Evolutionary conservation across 2,329 filamentous ascomycete genomes (phyloP).

Genomic region (Parasarocladium wereldwijsianum): DNA sequence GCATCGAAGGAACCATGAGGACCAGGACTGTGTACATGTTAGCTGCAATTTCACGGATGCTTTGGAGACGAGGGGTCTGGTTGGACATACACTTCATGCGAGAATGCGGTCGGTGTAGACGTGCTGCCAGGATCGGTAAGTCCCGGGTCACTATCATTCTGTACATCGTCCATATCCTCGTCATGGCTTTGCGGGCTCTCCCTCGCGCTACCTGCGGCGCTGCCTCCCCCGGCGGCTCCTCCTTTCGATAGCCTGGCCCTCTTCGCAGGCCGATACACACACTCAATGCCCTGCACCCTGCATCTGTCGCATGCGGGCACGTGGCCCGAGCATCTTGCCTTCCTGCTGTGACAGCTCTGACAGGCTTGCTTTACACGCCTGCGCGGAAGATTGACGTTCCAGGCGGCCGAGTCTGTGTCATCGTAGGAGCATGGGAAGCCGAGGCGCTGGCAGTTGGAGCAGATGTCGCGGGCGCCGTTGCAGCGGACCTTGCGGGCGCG

Average conservation of each 20-base stretch:
- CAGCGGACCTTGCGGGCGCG: constrained; percentile 43
- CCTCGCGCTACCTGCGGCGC: constrained; percentile 6
- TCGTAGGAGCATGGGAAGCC: constrained; percentile 44
- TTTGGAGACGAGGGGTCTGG: too few species aligned
- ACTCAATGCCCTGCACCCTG: constrained; percentile 37
- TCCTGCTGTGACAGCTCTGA: constrained; percentile 41
- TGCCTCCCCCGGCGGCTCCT: constrained; percentile 10
- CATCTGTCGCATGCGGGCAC: constrained; percentile 36
- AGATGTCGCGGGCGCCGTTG: constrained; percentile 36
- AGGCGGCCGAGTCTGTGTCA: constrained; percentile 21
- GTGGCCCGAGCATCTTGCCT: constrained; percentile 43
- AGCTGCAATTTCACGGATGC: constrained; percentile 7
- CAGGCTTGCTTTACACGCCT: constrained; percentile 42
- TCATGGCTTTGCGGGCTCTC: constrained; percentile 20
- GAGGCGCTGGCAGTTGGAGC: constrained; percentile 43
- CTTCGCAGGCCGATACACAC: constrained; percentile 37
- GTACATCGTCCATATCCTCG: constrained; percentile 18
- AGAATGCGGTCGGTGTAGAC: constrained; percentile 18
- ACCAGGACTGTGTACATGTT: constrained; percentile 13
- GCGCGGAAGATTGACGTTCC: constrained; percentile 30
- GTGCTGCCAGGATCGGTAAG: constrained; percentile 18
- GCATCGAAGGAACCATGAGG: constrained; percentile 30
- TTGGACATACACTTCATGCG: constrained; percentile 18
- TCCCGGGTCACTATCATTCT: constrained; percentile 19
- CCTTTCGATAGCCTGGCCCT: constrained; percentile 16